Base-by-base conservation (phyloP, 225 moss, liverwort and hornwort genomes). In the Lunularia cruciata region DNA sequence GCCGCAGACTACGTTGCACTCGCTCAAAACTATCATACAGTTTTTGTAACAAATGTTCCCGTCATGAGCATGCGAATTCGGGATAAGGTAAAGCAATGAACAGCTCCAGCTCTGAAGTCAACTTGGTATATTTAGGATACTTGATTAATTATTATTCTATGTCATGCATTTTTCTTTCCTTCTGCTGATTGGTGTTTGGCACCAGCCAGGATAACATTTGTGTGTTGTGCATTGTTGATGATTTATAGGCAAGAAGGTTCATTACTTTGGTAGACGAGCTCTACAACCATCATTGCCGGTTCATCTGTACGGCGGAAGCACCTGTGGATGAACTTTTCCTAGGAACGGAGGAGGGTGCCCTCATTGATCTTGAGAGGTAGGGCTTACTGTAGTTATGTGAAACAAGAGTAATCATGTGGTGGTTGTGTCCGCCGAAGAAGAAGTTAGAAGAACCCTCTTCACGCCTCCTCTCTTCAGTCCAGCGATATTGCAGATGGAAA, bases 231-330 rank as follows among this genome's bases (percentile, higher is more conserved):
- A n/a, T n/a, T n/a, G n/a, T n/a, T n/a, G n/a, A 23, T 61, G 22
- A 22, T 25, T 22, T 71, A 33, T 73, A 95, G 95, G 95, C 95
- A 34, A 83, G 95, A 75, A 85, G 95, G 75, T 95, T 95, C 66
- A 95, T 95, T 42, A 95, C 87, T 23, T 66, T 95, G 62, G 80
- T 95, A 63, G 95, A 95, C 83, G 95, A 95, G 79, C 90, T 95
- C 28, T 92, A 95, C 78, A 95, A 95, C 71, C 86, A 95, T 58
- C 92, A 88, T 71, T 95, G 92, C 74, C 83, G 77, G n/a, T 86
- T 95, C 53, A 72, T 95, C 64, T 95, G 92, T 79, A 90, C 90
- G 30, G 84, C 87, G 45, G 90, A 74, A n/a, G 90, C 84, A 65
- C 84, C 95, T 26, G 81, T 92, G 7, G 92, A 92, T 53, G 90